phyloP scores from a whole-genome alignment of 306 rosid genomes.

The Datisca glomerata region DNA sequence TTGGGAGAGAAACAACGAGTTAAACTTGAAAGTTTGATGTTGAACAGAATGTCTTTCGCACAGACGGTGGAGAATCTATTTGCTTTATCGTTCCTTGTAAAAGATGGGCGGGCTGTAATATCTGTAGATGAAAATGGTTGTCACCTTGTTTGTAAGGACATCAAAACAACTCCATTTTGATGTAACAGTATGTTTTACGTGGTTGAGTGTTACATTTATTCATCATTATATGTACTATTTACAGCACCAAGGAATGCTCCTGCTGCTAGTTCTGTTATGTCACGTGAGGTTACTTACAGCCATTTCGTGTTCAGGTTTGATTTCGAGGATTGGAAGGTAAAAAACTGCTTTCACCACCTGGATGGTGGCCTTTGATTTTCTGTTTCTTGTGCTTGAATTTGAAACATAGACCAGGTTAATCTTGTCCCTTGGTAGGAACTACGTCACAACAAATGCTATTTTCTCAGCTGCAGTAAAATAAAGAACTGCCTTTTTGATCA shows the following conservation, averaged over 20 bases:
- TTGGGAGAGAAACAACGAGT: conserved; percentile 33
- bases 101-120: conserved; percentile 77
- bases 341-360: not conserved
- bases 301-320: conserved; percentile 82
- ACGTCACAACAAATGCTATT: too few species aligned
- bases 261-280: conserved; percentile 25
- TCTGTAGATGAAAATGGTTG: conserved; percentile 30
- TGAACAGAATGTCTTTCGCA: conserved; percentile 59
- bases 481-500: not conserved
- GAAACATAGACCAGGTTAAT: too few species aligned
- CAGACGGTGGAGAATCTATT: conserved; percentile 82
- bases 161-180: not conserved
- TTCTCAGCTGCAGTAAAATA: not conserved
- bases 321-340: conserved; percentile 84
- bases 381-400: not conserved
- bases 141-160: conserved; percentile 62
- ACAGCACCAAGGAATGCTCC: conserved; percentile 82
- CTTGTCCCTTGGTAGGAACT: too few species aligned
- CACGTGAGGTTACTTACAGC: conserved; percentile 37
- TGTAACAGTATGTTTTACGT: not conserved
- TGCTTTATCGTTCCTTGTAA: conserved; percentile 67
- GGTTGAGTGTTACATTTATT: not conserved
- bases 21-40: conserved; percentile 41
- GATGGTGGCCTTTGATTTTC: not conserved
- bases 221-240: conserved; percentile 8